These are phyloP conservation scores for Boletellus sp. DNA, from an alignment of 1,284 basidiomycete genomes.

Conservation along the genomic window DNA sequence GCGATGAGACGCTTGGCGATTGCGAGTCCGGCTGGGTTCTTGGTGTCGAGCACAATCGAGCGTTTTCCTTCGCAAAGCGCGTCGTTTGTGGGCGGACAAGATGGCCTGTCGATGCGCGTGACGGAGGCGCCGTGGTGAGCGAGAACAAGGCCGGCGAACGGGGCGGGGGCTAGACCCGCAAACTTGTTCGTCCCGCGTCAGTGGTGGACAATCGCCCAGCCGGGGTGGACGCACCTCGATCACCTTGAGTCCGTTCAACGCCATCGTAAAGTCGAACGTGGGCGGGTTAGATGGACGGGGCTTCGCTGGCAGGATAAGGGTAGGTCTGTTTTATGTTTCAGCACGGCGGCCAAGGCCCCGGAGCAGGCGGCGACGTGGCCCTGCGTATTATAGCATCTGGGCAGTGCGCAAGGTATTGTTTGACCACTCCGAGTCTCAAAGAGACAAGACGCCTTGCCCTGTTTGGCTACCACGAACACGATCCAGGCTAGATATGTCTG, in stretches of 20 bases:
- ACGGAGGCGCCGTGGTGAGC: slow-evolving; percentile 82
- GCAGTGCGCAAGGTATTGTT: too few relatives aligned
- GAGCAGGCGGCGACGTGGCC: too few relatives aligned
- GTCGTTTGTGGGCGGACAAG: slow-evolving; percentile 40
- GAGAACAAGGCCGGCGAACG: slow-evolving; percentile 76
- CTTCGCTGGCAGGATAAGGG: neutral
- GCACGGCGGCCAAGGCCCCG: neutral
- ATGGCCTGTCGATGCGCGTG: slow-evolving; percentile 67
- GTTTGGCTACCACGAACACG: too few relatives aligned
- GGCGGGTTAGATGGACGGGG: neutral
- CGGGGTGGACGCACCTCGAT: slow-evolving; percentile 45
- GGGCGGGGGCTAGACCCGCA: slow-evolving; percentile 81
- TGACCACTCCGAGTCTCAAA: too few relatives aligned
- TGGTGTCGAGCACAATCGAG: slow-evolving; percentile 68
- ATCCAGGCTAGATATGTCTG: too few relatives aligned
- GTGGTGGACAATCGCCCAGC: neutral
- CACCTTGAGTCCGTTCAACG: slow-evolving; percentile 52
- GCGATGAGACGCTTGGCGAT: slow-evolving; percentile 58
- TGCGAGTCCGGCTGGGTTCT: slow-evolving; percentile 55
- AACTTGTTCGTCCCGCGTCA: slow-evolving; percentile 48
- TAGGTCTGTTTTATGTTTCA: slow-evolving; percentile 11
- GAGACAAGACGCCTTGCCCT: too few relatives aligned
- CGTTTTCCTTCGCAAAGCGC: slow-evolving; percentile 70
- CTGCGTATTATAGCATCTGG: too few relatives aligned
- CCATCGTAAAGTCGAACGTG: slow-evolving; percentile 33